Evolutionary conservation across 176 grass and related monocot genomes (phyloP).

Genomic region (Oryza coarctata): DNA sequence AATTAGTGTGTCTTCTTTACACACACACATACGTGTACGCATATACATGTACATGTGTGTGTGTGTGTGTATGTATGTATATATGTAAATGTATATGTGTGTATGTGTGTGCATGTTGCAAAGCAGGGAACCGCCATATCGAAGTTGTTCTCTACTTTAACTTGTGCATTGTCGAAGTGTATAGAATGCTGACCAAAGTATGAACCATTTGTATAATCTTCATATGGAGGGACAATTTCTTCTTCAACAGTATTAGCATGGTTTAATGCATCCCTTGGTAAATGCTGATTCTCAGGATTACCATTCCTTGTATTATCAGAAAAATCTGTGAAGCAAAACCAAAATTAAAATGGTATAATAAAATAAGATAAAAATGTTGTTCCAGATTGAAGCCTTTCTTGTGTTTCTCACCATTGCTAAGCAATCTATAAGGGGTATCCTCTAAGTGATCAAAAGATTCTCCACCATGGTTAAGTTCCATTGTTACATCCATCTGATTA

Average conservation of each 20-base stretch:
- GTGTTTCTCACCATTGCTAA: constrained; percentile 31
- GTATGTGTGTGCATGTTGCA: no score
- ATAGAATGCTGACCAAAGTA: constrained; percentile 33
- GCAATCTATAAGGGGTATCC: constrained; percentile 4
- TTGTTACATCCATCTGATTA: constrained; percentile 34
- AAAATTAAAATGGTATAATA: constrained; percentile 5
- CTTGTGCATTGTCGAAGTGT: constrained; percentile 33
- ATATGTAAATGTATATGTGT: no score
- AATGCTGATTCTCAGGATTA: constrained; percentile 37
- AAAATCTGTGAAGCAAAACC: constrained; percentile 26
- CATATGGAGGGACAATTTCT: constrained; percentile 20
- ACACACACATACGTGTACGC: no score
- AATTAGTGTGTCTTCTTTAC: constrained; percentile 11
- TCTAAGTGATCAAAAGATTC: constrained; percentile 23
- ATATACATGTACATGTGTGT: no score
- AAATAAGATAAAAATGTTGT: neutral
- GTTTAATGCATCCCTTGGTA: constrained; percentile 32
- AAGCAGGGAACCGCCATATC: constrained; percentile 21
- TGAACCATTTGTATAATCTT: constrained; percentile 34
- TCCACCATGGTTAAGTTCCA: constrained; percentile 30
- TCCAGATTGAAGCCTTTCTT: neutral
- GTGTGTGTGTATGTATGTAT: no score
- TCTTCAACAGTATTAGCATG: constrained; percentile 36
- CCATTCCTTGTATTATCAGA: constrained; percentile 20
- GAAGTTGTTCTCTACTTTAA: constrained; percentile 28